Base-by-base conservation (phyloP, 164 flowering plant genomes). In the Hamamelis virginiana region DNA sequence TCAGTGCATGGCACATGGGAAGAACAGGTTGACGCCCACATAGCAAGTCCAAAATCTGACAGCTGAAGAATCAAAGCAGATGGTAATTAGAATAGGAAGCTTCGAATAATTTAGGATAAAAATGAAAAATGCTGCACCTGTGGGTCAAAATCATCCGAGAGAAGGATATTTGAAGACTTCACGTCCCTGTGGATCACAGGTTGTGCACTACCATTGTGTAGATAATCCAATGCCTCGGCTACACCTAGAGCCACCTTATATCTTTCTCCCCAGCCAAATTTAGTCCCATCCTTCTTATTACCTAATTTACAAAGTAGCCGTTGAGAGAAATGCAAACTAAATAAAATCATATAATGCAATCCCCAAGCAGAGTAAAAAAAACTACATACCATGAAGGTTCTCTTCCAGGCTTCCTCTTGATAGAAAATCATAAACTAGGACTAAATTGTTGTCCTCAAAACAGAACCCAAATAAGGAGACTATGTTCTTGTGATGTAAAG, bases 391-490 rank as follows among this genome's bases (percentile, higher is more conserved):
- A 83, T 93, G 88, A 72, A 96, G 97, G 73, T 88, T 96, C 58
- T 96, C 99, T 78, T 96, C 99, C 10, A 96, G 85, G 80, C 95
- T 91, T 75, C 99, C 99, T 67, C 88, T 85, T 45, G 95, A 70
- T 13, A 91, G 57, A 62, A 89, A 90, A 73, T 96, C 87, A 74
- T 96, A 93, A 65, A 93, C 98, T 81, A 93, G 73, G 21, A 90
- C 80, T 47, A 89, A 87, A 19, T 87, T 85, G 69, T 74, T 78
- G 62, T 84, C 81, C 77, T 91, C 96, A 69, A 75, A 88, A 69
- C 97, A 96, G 74, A 93, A 90, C 1, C 99, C 99, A 71, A 86
- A 72, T 21, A 96, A 77, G 43, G 98, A 90, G 21, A 91, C 77
- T 38, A 91, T 81, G 78, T 91, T 91, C 74, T 82, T 89, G 81